Evolutionary conservation across 2,329 filamentous ascomycete genomes (phyloP).

Genomic region (Rutstroemia sp.): DNA sequence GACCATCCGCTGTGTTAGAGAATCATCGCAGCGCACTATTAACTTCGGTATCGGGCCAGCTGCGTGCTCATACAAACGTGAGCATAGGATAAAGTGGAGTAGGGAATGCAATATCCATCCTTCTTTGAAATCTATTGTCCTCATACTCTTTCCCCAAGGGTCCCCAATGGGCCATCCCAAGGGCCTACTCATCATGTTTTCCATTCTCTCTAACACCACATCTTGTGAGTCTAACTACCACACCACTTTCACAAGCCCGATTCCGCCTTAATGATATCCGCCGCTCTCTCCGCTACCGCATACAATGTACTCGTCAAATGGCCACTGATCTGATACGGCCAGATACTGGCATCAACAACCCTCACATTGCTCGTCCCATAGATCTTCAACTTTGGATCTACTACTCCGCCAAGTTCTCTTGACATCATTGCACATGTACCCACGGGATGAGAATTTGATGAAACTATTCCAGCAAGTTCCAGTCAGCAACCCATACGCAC

Average conservation of each 20-base stretch:
- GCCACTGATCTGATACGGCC: slow-evolving; percentile 13
- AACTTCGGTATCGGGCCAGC: no score
- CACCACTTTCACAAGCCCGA: background rate
- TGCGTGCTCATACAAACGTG: no score
- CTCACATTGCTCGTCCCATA: slow-evolving; percentile 16
- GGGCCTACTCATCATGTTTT: no score
- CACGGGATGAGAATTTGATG: slow-evolving; percentile 13
- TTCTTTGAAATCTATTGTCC: no score
- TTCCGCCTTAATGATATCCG: slow-evolving; percentile 13
- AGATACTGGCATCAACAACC: slow-evolving; percentile 18
- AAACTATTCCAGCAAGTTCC: background rate
- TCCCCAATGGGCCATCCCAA: no score
- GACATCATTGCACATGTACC: slow-evolving; percentile 19
- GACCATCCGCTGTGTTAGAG: no score
- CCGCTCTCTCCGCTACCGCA: slow-evolving; percentile 17
- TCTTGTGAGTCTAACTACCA: background rate
- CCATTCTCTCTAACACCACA: background rate
- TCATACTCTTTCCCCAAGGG: no score
- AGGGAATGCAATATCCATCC: no score
- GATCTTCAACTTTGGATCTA: slow-evolving; percentile 16
- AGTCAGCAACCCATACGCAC: background rate
- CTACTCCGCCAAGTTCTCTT: slow-evolving; percentile 14
- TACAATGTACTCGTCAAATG: slow-evolving; percentile 17
- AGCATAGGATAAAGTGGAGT: no score
- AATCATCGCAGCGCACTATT: no score